These are phyloP conservation scores for Colletotrichum sp. DNA, from an alignment of 2,329 filamentous ascomycete genomes.

Conservation along the genomic window DNA sequence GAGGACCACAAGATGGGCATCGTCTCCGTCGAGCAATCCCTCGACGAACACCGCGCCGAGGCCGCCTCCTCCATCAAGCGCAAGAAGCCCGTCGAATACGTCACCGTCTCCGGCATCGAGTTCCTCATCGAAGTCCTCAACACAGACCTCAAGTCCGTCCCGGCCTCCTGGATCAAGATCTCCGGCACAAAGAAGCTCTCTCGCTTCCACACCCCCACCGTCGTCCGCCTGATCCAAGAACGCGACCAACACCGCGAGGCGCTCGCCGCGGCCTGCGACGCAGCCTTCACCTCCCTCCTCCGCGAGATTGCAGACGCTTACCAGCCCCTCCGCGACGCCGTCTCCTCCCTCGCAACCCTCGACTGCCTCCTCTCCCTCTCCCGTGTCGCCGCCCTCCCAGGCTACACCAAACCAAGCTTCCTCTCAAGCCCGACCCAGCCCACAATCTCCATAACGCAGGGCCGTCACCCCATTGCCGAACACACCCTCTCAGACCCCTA, in stretches of 20 bases:
- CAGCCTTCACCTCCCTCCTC: constrained; percentile 77
- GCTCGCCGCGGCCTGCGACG: constrained; percentile 88
- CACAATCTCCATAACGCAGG: constrained; percentile 73
- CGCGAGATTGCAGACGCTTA: constrained; percentile 77
- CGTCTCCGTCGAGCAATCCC: constrained; percentile 87
- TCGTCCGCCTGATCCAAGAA: constrained; percentile 81
- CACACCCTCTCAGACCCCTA: constrained; percentile 85
- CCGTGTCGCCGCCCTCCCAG: constrained; percentile 82
- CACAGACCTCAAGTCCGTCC: constrained; percentile 80
- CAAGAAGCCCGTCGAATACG: constrained; percentile 74
- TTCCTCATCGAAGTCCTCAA: constrained; percentile 94
- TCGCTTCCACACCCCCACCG: constrained; percentile 92
- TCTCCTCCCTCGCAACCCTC: constrained; percentile 83
- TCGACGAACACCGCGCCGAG: constrained; percentile 75
- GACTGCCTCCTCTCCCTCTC: constrained; percentile 91
- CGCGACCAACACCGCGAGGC: constrained; percentile 95
- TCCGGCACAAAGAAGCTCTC: constrained; percentile 92
- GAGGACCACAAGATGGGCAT: constrained; percentile 89
- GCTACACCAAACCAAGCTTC: constrained; percentile 81
- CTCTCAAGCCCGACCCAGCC: constrained; percentile 66
- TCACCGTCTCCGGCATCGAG: constrained; percentile 88
- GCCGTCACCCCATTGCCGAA: constrained; percentile 95
- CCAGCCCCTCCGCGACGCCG: constrained; percentile 85
- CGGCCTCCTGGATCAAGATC: constrained; percentile 93
- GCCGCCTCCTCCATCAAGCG: constrained; percentile 77